These are phyloP conservation scores for Pleoardoris graminearum DNA, from an alignment of 2,329 filamentous ascomycete species.

Conservation along the genomic window DNA sequence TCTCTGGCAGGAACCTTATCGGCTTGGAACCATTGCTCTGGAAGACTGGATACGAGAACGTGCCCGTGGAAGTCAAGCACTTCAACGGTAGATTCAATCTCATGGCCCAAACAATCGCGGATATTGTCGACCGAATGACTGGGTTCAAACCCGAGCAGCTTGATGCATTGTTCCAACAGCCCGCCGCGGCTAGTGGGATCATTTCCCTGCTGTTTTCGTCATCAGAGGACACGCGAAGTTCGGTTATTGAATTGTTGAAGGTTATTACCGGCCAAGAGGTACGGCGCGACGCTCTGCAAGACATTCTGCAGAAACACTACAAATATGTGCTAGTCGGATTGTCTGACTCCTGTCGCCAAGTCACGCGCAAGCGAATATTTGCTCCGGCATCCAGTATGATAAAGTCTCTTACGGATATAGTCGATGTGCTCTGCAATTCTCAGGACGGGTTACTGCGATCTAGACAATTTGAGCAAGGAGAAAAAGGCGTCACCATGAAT, in stretches of 20 bases:
- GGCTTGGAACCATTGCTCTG: slow-evolving; percentile 71
- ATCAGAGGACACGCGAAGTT: slow-evolving; percentile 76
- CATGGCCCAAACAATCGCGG: slow-evolving; percentile 66
- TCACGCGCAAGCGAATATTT: slow-evolving; percentile 62
- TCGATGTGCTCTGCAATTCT: slow-evolving; percentile 66
- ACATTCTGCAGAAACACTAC: slow-evolving; percentile 62
- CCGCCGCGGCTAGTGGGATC: slow-evolving; percentile 70
- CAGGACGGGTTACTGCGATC: slow-evolving; percentile 65
- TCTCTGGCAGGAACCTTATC: slow-evolving; percentile 70
- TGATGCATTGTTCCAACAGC: slow-evolving; percentile 68
- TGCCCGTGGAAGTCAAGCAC: slow-evolving; percentile 61
- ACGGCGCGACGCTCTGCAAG: slow-evolving; percentile 62
- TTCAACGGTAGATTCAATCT: slow-evolving; percentile 77
- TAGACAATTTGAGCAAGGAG: slow-evolving; percentile 60
- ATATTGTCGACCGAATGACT: slow-evolving; percentile 76
- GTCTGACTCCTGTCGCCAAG: slow-evolving; percentile 59
- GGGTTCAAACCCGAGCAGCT: slow-evolving; percentile 74
- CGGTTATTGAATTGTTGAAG: slow-evolving; percentile 81
- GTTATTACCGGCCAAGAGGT: slow-evolving; percentile 72
- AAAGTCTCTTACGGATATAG: slow-evolving; percentile 63
- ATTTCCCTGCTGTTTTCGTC: slow-evolving; percentile 81
- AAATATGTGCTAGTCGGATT: slow-evolving; percentile 60
- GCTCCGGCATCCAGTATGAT: slow-evolving; percentile 63
- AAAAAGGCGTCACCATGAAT: slow-evolving; percentile 67
- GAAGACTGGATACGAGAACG: slow-evolving; percentile 43